A percentile compares a stretch with the other conserved stretches of the same genome.
Evolutionary conservation across 148 eudicot genomes (phyloP).

Genomic region (Pouteria glomerata): DNA sequence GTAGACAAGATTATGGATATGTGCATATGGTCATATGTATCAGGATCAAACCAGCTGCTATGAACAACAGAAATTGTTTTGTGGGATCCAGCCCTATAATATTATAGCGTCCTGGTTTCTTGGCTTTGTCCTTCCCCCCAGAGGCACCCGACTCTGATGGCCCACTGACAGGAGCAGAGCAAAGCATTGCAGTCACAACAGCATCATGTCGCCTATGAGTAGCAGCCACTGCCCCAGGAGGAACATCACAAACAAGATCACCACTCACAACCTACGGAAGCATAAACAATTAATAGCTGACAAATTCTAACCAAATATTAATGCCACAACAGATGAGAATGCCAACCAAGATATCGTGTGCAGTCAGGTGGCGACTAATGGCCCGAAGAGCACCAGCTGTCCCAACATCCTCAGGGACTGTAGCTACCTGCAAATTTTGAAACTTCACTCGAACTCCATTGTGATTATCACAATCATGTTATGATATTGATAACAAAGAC

Average conservation of each 20-base stretch:
- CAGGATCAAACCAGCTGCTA: conserved; percentile 65
- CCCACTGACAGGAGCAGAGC: conserved; percentile 84
- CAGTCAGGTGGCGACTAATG: conserved; percentile 74
- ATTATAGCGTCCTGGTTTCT: conserved; percentile 75
- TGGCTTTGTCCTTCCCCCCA: conserved; percentile 86
- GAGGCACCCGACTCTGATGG: conserved; percentile 75
- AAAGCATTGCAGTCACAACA: conserved; percentile 84
- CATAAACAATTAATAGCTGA: conserved; percentile 10
- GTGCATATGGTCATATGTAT: background rate
- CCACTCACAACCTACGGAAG: conserved; percentile 83
- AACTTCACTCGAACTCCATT: background rate
- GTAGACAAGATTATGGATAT: background rate
- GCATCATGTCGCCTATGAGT: conserved; percentile 97
- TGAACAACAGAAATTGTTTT: conserved; percentile 74
- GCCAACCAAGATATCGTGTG: conserved; percentile 80
- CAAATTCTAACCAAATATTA: background rate
- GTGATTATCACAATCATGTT: background rate
- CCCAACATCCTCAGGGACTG: conserved; percentile 90
- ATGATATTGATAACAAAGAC: background rate
- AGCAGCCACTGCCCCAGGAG: conserved; percentile 96
- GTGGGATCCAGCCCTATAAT: conserved; percentile 81
- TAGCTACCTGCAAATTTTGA: conserved; percentile 57
- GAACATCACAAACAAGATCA: conserved; percentile 89
- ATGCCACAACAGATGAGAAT: conserved; percentile 10
- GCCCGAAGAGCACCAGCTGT: conserved; percentile 94